Conservation (phyloP, 2,329 filamentous ascomycete species). For the Phialophora expanda region DNA sequence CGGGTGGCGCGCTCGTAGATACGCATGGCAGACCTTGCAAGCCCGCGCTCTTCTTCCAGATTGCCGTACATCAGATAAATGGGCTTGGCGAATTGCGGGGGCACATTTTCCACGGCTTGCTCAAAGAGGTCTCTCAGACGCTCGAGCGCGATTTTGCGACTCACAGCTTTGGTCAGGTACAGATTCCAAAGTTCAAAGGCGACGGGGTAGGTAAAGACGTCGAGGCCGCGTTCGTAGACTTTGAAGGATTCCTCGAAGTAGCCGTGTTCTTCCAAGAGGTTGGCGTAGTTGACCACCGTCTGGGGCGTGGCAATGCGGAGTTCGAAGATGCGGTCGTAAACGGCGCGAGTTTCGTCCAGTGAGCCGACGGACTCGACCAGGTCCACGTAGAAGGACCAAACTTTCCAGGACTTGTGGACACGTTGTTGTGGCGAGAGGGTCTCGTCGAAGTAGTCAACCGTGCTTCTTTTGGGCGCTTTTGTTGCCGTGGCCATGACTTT, state of each 20-base stretch:
- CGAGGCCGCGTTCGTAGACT: slow-evolving; percentile 90
- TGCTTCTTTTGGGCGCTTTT: slow-evolving; percentile 95
- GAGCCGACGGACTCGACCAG: slow-evolving; percentile 92
- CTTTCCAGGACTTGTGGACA: slow-evolving; percentile 98
- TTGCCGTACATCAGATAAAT: slow-evolving; percentile 99
- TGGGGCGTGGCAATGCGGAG: slow-evolving; percentile 96
- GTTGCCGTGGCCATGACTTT: slow-evolving; percentile 97
- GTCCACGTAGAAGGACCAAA: slow-evolving; percentile 99
- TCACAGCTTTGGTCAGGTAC: slow-evolving; percentile 95
- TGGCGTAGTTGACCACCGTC: slow-evolving; percentile 98
- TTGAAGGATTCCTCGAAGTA: slow-evolving; percentile 99
- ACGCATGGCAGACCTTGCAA: slow-evolving; percentile 95
- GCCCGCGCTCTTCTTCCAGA: slow-evolving; percentile 90
- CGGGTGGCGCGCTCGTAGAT: slow-evolving; percentile 98
- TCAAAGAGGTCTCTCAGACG: slow-evolving; percentile 93
- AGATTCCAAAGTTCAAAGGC: slow-evolving; percentile 99
- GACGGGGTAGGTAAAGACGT: slow-evolving; percentile 98
- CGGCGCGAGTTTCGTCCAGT: slow-evolving; percentile 86
- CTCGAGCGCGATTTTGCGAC: slow-evolving; percentile 94
- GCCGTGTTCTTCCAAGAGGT: slow-evolving; percentile 87
- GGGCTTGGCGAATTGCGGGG: slow-evolving; percentile 92
- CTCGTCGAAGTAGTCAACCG: slow-evolving; percentile 98
- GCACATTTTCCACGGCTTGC: slow-evolving; percentile 92
- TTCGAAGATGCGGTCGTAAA: slow-evolving; percentile 98
- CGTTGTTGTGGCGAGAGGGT: slow-evolving; percentile 90